Evolutionary conservation across 345 rosid genomes (phyloP).

Genomic region (Populus simonii): DNA sequence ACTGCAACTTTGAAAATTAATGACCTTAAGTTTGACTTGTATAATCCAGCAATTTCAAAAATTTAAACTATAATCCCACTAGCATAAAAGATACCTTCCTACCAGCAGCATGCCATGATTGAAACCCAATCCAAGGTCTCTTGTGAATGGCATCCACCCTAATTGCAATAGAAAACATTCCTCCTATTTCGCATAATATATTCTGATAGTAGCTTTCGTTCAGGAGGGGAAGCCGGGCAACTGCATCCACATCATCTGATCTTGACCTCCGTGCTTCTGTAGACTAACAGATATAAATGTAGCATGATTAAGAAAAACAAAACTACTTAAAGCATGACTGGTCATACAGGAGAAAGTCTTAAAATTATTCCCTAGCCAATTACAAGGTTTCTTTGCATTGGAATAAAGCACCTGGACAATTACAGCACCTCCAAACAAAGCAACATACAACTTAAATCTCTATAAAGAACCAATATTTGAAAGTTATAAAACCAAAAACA

Average conservation of each 20-base stretch:
- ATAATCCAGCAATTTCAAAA: neutral
- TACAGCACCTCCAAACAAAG: neutral
- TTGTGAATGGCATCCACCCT: constrained; percentile 83
- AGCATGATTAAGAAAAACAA: constrained; percentile 13
- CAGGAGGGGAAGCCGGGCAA: constrained; percentile 66
- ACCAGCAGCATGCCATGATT: constrained; percentile 97
- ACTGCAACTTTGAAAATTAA: neutral
- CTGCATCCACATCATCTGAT: constrained; percentile 96
- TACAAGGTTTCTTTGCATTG: neutral
- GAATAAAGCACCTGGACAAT: neutral
- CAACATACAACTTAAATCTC: neutral
- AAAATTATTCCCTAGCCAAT: neutral
- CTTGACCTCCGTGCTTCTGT: constrained; percentile 66
- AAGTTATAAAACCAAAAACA: neutral
- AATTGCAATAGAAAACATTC: constrained; percentile 91
- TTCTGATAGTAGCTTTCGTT: constrained; percentile 60
- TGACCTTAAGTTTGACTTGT: neutral
- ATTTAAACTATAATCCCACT: constrained; percentile 8
- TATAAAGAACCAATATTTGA: neutral
- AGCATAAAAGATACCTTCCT: constrained; percentile 66
- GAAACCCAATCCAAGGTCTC: constrained; percentile 99
- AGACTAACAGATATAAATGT: constrained; percentile 46
- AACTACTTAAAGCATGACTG: neutral
- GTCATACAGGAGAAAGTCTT: neutral
- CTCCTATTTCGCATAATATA: constrained; percentile 88